These are phyloP conservation scores for Venturia nashicola DNA, from an alignment of 2,329 filamentous ascomycete genomes.

Conservation along the genomic window DNA sequence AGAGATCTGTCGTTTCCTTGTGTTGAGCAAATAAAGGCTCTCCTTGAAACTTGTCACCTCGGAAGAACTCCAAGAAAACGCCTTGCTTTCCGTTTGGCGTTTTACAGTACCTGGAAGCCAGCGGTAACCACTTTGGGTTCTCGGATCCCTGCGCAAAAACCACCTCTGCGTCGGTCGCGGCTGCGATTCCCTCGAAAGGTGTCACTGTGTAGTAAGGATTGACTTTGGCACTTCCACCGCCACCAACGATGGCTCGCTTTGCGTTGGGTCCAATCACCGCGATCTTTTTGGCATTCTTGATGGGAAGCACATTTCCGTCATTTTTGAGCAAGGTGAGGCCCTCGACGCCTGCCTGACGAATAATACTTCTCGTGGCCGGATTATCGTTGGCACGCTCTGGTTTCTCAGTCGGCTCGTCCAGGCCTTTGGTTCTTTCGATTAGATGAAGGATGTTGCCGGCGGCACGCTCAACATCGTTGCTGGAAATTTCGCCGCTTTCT, in stretches of 20 bases:
- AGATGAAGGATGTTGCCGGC: slow-evolving; percentile 49
- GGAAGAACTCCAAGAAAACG: slow-evolving; percentile 52
- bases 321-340: slow-evolving; percentile 55
- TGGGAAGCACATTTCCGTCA: slow-evolving; percentile 44
- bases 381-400: slow-evolving; percentile 43
- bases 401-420: slow-evolving; percentile 44
- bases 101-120: slow-evolving; percentile 48
- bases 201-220: slow-evolving; percentile 58
- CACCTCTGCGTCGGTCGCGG: slow-evolving; percentile 42
- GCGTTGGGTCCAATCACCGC: slow-evolving; percentile 58
- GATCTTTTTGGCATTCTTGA: slow-evolving; percentile 45
- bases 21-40: slow-evolving; percentile 44
- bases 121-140: slow-evolving; percentile 53
- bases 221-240: slow-evolving; percentile 54
- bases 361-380: slow-evolving; percentile 44
- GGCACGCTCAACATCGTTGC: slow-evolving; percentile 32
- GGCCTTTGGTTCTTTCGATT: slow-evolving; percentile 49
- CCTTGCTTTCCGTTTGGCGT: slow-evolving; percentile 45
- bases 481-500: slow-evolving; percentile 28
- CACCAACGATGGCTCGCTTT: slow-evolving; percentile 54
- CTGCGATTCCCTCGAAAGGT: slow-evolving; percentile 50
- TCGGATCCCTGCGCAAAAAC: slow-evolving; percentile 50
- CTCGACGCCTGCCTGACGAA: slow-evolving; percentile 48
- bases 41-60: slow-evolving; percentile 50
- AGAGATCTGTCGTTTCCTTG: slow-evolving; percentile 53